Evolutionary conservation across 495 filamentous ascomycete genomes (phyloP).

Genomic region (Ascodesmis nigricans): DNA sequence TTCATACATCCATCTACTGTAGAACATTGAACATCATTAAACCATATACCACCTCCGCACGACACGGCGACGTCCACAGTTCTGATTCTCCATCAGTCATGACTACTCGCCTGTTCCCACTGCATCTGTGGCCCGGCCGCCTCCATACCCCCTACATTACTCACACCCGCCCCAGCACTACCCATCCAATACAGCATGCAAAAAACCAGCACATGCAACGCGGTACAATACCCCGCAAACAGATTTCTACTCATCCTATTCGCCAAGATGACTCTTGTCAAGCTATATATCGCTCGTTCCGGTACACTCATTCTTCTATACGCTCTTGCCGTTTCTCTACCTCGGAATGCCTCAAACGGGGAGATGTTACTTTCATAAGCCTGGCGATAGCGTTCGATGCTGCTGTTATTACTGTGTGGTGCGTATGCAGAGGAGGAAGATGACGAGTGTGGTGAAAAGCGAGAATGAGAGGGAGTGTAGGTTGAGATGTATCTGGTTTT

Average conservation of each 20-base stretch:
- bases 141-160: too few relatives aligned
- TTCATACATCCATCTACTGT: too few relatives aligned
- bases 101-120: too few relatives aligned
- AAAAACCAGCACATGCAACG: conserved; percentile 70
- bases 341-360: conserved; percentile 84
- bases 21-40: too few relatives aligned
- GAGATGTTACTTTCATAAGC: conserved; percentile 90
- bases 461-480: conserved; percentile 38
- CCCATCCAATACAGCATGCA: conserved; percentile 69
- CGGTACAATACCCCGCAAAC: conserved; percentile 85
- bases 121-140: too few relatives aligned
- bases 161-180: conserved; percentile 5
- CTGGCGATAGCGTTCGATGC: conserved; percentile 69
- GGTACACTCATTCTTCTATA: conserved; percentile 85
- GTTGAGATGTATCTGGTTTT: conserved; percentile 92
- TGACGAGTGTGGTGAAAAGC: conserved; percentile 25
- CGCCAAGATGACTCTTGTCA: conserved; percentile 76
- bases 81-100: too few relatives aligned
- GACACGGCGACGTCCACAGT: too few relatives aligned
- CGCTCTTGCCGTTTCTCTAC: conserved; percentile 75
- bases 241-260: conserved; percentile 77
- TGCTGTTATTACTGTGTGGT: conserved; percentile 40
- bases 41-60: too few relatives aligned
- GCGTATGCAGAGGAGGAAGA: conserved; percentile 47
- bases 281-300: conserved; percentile 71